Evolutionary conservation across 2,329 filamentous ascomycete genomes (phyloP), one percentile per base, ranked within the genome.

Genomic region (Didymella arachidicola): DNA sequence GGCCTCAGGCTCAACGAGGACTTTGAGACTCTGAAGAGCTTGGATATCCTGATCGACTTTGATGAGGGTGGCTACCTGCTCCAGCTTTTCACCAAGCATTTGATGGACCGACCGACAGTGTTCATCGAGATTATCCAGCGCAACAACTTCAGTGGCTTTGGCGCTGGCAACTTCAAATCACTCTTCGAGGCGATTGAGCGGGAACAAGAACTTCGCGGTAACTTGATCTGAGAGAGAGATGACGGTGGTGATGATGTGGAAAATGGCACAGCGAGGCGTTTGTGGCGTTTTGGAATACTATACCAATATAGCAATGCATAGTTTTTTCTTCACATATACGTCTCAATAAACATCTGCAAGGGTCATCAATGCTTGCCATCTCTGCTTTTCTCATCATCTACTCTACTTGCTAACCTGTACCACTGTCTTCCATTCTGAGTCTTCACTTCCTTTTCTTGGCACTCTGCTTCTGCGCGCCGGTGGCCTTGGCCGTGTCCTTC

Each of bases 61-160:
- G 94, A 97, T 69, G 93, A 97, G 83, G 87, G 86, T 25, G 94
- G 94, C 0, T 97, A 97, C 78, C 78, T 97, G 63, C 64, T 89
- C 65, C 87, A 89, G 74, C 70, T 84, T 2, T 84, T 84, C 64
- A 84, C 82, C 0, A 84, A 84, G 86, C 94, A 94, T 64, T 78
- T 97, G 66, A 91, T 97, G 89, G 93, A 97, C 78, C 88, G 94
- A 12, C 94, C 94, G 25, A 97, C 94, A 3, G 93, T 97, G 27
- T 97, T 97, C 75, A 87, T 97, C 63, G 94, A 97, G 84, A 96
- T 97, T 69, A 97, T 97, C 70, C 93, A 97, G 82, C 83, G 93
- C 57, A 89, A 96, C 69, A 88, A 92, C 64, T 97, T 97, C 76
- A 88, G 90, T 30, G 94, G 94, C 0, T 97, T 97, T 69, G 93